These are phyloP conservation scores for Fusarium floridanum DNA, from an alignment of 2,329 filamentous ascomycete species.

Conservation along the genomic window DNA sequence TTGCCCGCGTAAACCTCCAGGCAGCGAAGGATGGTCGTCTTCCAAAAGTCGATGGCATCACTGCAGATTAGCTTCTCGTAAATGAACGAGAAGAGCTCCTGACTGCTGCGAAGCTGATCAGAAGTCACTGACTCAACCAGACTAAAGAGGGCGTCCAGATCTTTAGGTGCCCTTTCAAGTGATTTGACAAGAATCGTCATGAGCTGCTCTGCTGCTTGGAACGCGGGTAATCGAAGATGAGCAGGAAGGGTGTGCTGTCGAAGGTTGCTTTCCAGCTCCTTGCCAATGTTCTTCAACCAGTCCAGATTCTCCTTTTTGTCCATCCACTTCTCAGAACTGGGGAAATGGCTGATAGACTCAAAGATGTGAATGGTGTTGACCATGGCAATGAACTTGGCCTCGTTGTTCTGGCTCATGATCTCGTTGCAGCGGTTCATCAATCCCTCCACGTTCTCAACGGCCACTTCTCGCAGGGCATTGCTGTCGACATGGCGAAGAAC, in stretches of 20 bases:
- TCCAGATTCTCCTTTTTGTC: conserved; percentile 71
- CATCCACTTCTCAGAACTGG: conserved; percentile 78
- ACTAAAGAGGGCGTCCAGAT: conserved; percentile 86
- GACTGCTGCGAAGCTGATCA: conserved; percentile 83
- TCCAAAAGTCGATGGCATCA: conserved; percentile 88
- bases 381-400: conserved; percentile 75
- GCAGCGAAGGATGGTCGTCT: conserved; percentile 83
- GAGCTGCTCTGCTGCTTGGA: conserved; percentile 90
- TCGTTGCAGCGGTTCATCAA: conserved; percentile 78
- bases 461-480: conserved; percentile 78
- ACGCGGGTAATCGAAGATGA: conserved; percentile 82
- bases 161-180: conserved; percentile 78
- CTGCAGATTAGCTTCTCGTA: conserved; percentile 87
- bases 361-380: conserved; percentile 92
- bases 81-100: conserved; percentile 83
- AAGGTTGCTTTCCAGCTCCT: conserved; percentile 82
- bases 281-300: conserved; percentile 76
- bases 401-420: conserved; percentile 73
- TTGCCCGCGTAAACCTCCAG: conserved; percentile 88
- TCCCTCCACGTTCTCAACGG: conserved; percentile 78
- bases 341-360: conserved; percentile 79
- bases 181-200: conserved; percentile 88
- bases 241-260: conserved; percentile 77
- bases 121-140: conserved; percentile 87
- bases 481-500: conserved; percentile 83